phyloP scores from a whole-genome alignment of 352 stramenopile species.

The Phytophthora macrochlamydospora region DNA sequence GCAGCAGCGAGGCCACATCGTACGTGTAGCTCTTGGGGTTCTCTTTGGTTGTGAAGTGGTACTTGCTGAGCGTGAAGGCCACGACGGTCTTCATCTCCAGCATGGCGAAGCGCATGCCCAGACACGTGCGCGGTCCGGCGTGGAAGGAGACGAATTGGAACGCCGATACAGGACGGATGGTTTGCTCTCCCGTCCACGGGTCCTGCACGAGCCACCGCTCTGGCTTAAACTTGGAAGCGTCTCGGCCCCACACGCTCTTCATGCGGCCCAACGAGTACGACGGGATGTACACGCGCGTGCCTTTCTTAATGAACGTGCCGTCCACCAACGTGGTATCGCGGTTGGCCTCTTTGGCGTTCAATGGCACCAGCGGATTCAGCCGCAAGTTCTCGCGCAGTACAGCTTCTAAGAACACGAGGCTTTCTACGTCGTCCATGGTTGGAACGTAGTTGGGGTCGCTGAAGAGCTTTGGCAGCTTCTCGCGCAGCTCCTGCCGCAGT shows the following conservation, averaged over 20 bases:
- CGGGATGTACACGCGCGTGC: conserved; percentile 57
- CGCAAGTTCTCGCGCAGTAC: conserved; percentile 67
- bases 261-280: conserved; percentile 57
- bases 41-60: conserved; percentile 43
- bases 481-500: conserved; percentile 52
- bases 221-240: conserved; percentile 65
- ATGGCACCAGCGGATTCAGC: conserved; percentile 66
- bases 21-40: conserved; percentile 50
- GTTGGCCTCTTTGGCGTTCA: conserved; percentile 58
- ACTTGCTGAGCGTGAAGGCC: conserved; percentile 45
- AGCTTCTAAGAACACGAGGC: conserved; percentile 64
- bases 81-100: conserved; percentile 53
- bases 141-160: conserved; percentile 47
- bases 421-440: conserved; percentile 51
- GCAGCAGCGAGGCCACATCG: conserved; percentile 34
- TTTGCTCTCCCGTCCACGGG: conserved; percentile 22
- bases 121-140: conserved; percentile 34
- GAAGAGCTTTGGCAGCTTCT: conserved; percentile 41
- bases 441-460: conserved; percentile 37
- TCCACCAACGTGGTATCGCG: conserved; percentile 62
- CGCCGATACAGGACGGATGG: conserved; percentile 34
- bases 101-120: conserved; percentile 51
- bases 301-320: conserved; percentile 57
- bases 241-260: conserved; percentile 55
- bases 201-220: conserved; percentile 62